Evolutionary conservation across 345 rosid genomes (phyloP), one percentile per base, ranked within the genome.

Genomic region (Noccaea caerulescens): DNA sequence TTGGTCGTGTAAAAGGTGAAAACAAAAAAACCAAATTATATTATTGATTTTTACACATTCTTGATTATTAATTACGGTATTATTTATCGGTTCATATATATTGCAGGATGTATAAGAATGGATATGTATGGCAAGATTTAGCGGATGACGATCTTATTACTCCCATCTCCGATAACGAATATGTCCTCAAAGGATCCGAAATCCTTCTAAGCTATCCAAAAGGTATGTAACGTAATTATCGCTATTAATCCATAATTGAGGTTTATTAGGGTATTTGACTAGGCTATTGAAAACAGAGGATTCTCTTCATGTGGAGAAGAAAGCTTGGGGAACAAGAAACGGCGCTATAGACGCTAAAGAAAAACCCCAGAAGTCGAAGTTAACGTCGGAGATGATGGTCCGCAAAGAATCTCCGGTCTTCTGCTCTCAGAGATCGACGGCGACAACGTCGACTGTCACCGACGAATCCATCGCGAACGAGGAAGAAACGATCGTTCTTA

Each of bases 111-210:
- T 88, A 87, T 76, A 85, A 79, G 72, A 81, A 11, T 38, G 91
- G 89, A 12, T 91, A 80, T 44, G 83, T 88, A 18, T 91, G 97
- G 97, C 95, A 88, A 83, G 95, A 91, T 72, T 77, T 91, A 20
- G 37, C 71, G 12, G 89, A 91, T 18, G 91, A 84, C 47, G 92
- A 91, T 76, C 91, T 91, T 34, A 83, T 91, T 51, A 84, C 85
- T 5, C 92, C 97, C 2, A 76, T 88, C 63, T 88, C 84, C 2
- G 91, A 87, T 65, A 87, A 81, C 14, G 95, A 88, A 77, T 91
- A 84, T 60, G 82, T 91, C 8, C 85, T 91, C 56, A 82, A 88
- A 82, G 97, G 97, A 74, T 88, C 92, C 41, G 72, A 81, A 56
- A 81, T 82, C 34, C 55, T 61, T 37, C 60, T 55, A 27, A 20